Conservation (phyloP, 148 eudicot genomes). For the Chenopodium quinoa region DNA sequence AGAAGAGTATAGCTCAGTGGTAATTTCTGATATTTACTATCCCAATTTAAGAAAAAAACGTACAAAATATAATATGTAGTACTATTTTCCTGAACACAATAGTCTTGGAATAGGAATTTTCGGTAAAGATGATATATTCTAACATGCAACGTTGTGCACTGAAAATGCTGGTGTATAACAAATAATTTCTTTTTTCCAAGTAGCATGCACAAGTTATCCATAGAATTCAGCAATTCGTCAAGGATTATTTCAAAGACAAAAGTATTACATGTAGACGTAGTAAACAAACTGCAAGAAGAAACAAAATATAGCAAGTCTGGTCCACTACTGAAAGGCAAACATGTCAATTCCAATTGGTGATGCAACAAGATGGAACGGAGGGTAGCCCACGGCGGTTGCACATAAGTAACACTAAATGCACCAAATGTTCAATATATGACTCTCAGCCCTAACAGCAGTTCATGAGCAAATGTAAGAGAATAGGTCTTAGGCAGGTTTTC, state of each 20-base stretch:
- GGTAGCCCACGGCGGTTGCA: not conserved
- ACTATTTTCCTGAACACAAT: too few species aligned
- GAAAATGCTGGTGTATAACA: too few species aligned
- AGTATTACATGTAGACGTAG: not conserved
- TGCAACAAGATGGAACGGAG: not conserved
- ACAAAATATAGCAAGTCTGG: not conserved
- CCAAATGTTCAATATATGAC: conserved; percentile 6
- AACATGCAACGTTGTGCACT: too few species aligned
- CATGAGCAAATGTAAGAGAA: conserved; percentile 2
- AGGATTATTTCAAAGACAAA: not conserved
- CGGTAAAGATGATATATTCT: too few species aligned
- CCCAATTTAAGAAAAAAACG: too few species aligned
- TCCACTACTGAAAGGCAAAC: not conserved
- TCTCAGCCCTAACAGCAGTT: not conserved
- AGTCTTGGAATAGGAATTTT: too few species aligned
- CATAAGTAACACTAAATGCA: not conserved
- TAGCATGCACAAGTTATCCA: too few species aligned
- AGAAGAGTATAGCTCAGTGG: too few species aligned
- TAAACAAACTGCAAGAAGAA: not conserved
- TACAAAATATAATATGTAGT: too few species aligned
- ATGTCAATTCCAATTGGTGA: not conserved
- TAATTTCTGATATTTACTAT: too few species aligned
- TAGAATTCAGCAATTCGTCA: too few species aligned
- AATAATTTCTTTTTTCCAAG: too few species aligned
- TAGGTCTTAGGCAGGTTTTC: conserved; percentile 3